Base-by-base conservation (phyloP, 164 flowering plant genomes). In the Chloranthus sessilifolius region DNA sequence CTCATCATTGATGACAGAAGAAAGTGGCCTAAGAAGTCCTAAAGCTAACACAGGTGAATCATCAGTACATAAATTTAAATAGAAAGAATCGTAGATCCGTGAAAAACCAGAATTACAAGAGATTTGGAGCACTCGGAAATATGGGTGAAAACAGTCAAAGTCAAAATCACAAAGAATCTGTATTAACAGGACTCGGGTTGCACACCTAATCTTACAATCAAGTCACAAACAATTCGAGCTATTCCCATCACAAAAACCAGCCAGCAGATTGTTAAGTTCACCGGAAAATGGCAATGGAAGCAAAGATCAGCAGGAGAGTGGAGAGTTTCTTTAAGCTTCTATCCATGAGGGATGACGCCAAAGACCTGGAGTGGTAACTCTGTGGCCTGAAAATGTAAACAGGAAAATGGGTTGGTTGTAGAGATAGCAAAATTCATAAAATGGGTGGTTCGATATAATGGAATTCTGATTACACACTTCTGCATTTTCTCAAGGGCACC, bases 401-500 rank as follows among this genome's bases (percentile, higher is more conserved):
- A n/a, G n/a, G n/a, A n/a, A n/a, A n/a, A n/a, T n/a, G n/a, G n/a
- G n/a, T n/a, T n/a, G n/a, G n/a, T n/a, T n/a, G n/a, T n/a, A n/a
- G n/a, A n/a, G n/a, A n/a, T n/a, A n/a, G n/a, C n/a, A n/a, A n/a
- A n/a, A n/a, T n/a, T n/a, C n/a, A n/a, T n/a, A n/a, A n/a, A n/a
- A n/a, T n/a, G n/a, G n/a, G n/a, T n/a, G n/a, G n/a, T n/a, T n/a
- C n/a, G n/a, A n/a, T n/a, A n/a, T n/a, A n/a, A n/a, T n/a, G n/a
- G n/a, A n/a, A n/a, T n/a, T n/a, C n/a, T n/a, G n/a, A n/a, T n/a
- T n/a, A 50, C 81, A 30, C 80, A 88, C 98, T 76, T 89, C 53
- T 88, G 86, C 69, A 74, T 5, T 27, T 60, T 43, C 43, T 58
- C 52, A 9, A 88, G 85, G 14, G 73, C 74, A 29, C 96, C 98